Base-by-base conservation (phyloP, 2,329 filamentous ascomycete species). In the Chaetomiaceae sp. region DNA sequence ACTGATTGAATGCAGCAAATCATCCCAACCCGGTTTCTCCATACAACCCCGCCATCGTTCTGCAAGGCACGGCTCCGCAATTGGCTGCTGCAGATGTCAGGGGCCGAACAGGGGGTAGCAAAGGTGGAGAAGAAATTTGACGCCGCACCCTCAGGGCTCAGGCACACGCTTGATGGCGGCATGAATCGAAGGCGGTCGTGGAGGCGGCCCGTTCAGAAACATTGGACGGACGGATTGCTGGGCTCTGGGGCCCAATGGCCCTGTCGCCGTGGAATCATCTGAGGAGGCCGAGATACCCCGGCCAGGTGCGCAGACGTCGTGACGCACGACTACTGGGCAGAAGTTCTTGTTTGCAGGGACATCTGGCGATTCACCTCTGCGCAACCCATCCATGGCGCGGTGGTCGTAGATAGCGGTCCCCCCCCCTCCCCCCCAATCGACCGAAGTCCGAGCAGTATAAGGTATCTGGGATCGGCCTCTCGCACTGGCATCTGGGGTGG, bases 11-110 rank as follows among this genome's bases (percentile, higher is more conserved):
- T 37, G 32, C 16, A 13, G 5, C n/a, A 5, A 16, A 29, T n/a
- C 21, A 29, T 13, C n/a, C 30, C 18, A 27, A 9, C 27, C 37
- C 9, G 25, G 27, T 29, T 43, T 34, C 29, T 36, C 27, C 38
- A 32, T 36, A 29, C 43, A 5, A 5, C 5, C 51, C 48, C 27
- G 40, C 37, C 48, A 41, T 34, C 13, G 23, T 54, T 45, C 56
- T 56, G 54, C 56, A 62, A 59, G 60, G 53, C 58, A 61, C 57
- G 52, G 55, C 13, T 41, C 48, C 51, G 10, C 40, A 18, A 57
- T 58, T 58, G 57, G 57, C 43, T 48, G 48, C 7, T 42, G 32
- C 48, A 43, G n/a, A 45, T 25, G 23, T 29, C 54, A 50, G 46
- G 54, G 50, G 54, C 34, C 6, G 14, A 16, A 33, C 14, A 33